Evolutionary conservation across 2,329 filamentous ascomycete genomes (phyloP).

Genomic region (Talaromyces verruculosus): DNA sequence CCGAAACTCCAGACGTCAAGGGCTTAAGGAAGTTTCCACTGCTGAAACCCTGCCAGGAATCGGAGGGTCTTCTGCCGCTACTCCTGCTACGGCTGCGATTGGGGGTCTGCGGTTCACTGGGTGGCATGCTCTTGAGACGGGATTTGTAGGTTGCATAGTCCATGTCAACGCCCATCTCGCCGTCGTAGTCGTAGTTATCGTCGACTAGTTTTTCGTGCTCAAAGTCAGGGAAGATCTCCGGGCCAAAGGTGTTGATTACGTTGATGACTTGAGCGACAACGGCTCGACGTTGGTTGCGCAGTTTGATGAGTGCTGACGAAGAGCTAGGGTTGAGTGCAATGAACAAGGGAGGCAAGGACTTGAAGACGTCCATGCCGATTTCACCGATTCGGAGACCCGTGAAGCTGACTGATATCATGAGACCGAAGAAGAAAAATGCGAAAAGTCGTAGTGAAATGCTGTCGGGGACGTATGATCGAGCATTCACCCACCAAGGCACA

Average conservation of each 20-base stretch:
- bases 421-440: constrained; percentile 69
- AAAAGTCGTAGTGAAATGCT: constrained; percentile 78
- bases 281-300: constrained; percentile 69
- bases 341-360: constrained; percentile 84
- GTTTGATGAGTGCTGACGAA: constrained; percentile 75
- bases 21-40: constrained; percentile 20
- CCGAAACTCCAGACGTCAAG: constrained; percentile 18
- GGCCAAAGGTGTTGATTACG: constrained; percentile 90
- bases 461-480: constrained; percentile 61
- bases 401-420: constrained; percentile 88
- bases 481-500: constrained; percentile 22
- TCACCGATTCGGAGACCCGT: constrained; percentile 92
- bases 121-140: constrained; percentile 29
- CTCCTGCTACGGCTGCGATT: constrained; percentile 63
- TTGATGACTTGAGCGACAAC: constrained; percentile 82
- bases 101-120: constrained; percentile 64
- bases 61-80: constrained; percentile 38
- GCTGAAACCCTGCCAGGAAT: constrained; percentile 17
- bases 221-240: constrained; percentile 95
- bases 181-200: constrained; percentile 47
- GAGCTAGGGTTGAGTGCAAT: constrained; percentile 82
- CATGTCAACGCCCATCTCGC: constrained; percentile 24
- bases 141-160: constrained; percentile 24
- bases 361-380: constrained; percentile 96
- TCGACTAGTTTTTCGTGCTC: constrained; percentile 69